phyloP scores from a whole-genome alignment of 371 early-diverging fungal genomes.

The Zopfochytrium polystomum region DNA sequence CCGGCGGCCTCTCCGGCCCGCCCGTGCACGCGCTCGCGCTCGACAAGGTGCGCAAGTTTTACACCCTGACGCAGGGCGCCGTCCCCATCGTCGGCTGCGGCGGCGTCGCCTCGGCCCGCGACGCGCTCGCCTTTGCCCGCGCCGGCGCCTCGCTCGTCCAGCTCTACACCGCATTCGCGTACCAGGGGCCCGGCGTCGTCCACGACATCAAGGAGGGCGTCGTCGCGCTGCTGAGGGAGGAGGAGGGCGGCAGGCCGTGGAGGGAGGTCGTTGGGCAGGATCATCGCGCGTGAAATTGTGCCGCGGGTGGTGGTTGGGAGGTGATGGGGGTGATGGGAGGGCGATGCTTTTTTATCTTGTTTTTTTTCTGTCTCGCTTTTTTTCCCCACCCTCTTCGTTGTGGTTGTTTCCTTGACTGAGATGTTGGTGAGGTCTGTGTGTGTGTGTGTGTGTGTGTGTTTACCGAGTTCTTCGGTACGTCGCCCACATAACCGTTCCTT shows the following conservation, averaged over 20 bases:
- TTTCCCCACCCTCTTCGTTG: too few species aligned
- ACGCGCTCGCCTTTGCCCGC: slow-evolving; percentile 66
- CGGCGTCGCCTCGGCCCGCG: slow-evolving; percentile 68
- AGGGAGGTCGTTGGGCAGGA: slow-evolving; percentile 39
- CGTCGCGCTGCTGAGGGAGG: slow-evolving; percentile 26
- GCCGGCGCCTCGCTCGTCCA: slow-evolving; percentile 79
- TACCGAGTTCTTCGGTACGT: too few species aligned
- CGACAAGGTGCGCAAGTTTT: slow-evolving; percentile 60
- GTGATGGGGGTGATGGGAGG: too few species aligned
- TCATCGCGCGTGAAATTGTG: slow-evolving; percentile 16
- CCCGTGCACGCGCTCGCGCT: slow-evolving; percentile 67
- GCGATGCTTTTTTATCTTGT: too few species aligned
- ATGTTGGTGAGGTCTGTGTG: too few species aligned
- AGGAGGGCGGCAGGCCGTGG: slow-evolving; percentile 41
- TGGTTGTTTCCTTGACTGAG: too few species aligned
- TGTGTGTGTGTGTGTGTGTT: too few species aligned
- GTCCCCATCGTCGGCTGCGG: slow-evolving; percentile 82
- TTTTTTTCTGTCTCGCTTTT: too few species aligned
- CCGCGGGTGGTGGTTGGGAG: too few species aligned
- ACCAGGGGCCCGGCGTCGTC: slow-evolving; percentile 69
- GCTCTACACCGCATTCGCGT: slow-evolving; percentile 69
- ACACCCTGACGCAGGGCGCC: slow-evolving; percentile 61
- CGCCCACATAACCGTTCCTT: too few species aligned
- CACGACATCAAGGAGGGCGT: slow-evolving; percentile 63
- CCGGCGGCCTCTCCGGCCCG: slow-evolving; percentile 78